These are phyloP conservation scores for Circinella umbellata DNA, from an alignment of 371 early-diverging fungal genomes.

Conservation along the genomic window DNA sequence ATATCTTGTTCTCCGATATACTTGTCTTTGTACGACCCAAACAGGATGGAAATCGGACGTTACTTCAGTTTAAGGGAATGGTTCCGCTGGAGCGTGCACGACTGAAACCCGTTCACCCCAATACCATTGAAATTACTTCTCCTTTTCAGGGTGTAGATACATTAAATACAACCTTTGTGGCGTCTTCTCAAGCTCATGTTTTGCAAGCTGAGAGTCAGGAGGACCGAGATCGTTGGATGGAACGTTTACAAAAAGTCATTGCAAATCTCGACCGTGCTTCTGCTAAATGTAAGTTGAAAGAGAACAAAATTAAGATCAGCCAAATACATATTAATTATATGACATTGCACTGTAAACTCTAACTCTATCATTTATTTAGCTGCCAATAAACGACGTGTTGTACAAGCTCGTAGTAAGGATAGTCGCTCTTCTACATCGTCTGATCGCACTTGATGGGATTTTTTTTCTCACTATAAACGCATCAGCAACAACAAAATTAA, in stretches of 20 bases:
- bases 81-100: slow-evolving; percentile 30
- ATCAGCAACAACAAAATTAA: too few species aligned
- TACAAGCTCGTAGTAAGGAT: slow-evolving; percentile 11
- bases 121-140: slow-evolving; percentile 31
- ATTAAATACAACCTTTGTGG: slow-evolving; percentile 31
- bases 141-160: slow-evolving; percentile 33
- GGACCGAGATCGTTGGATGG: slow-evolving; percentile 30
- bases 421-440: slow-evolving; percentile 12
- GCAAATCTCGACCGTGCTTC: slow-evolving; percentile 19
- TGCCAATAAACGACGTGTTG: slow-evolving; percentile 11
- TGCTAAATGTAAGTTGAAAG: background rate
- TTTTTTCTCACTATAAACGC: too few species aligned
- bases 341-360: background rate
- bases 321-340: too few species aligned
- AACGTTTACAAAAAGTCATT: slow-evolving; percentile 26
- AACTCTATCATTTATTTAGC: background rate
- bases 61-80: slow-evolving; percentile 32
- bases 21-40: slow-evolving; percentile 33
- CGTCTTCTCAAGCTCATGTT: slow-evolving; percentile 25
- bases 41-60: slow-evolving; percentile 23
- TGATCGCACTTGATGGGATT: background rate
- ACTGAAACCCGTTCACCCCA: slow-evolving; percentile 15
- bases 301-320: background rate
- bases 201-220: slow-evolving; percentile 24
- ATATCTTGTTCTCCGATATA: slow-evolving; percentile 36